Evolutionary conservation across 2,329 filamentous ascomycete species (phyloP).

Genomic region (Trichoderma polysporum): DNA sequence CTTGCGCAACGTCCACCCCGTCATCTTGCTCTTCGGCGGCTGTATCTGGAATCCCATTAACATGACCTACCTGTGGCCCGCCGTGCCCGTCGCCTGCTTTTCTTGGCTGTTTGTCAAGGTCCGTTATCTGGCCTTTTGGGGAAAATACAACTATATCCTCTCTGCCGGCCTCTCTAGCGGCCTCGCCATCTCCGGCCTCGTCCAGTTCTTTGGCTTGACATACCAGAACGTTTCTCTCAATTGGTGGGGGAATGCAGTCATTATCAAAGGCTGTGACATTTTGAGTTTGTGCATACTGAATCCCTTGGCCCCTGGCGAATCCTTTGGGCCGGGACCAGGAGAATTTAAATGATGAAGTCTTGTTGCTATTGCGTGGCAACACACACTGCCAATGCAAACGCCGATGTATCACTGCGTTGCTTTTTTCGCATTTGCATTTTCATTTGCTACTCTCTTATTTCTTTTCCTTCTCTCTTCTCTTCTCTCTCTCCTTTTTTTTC

Average conservation of each 20-base stretch:
- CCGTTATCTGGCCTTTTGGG: constrained; percentile 49
- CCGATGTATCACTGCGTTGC: too few species aligned
- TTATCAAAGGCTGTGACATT: constrained; percentile 41
- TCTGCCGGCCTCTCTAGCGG: constrained; percentile 44
- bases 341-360: not conserved
- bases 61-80: constrained; percentile 45
- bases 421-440: too few species aligned
- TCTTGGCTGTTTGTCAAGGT: constrained; percentile 49
- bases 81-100: constrained; percentile 47
- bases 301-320: constrained; percentile 26
- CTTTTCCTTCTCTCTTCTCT: too few species aligned
- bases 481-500: too few species aligned
- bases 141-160: constrained; percentile 44
- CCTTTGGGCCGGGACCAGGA: constrained; percentile 29
- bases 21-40: constrained; percentile 42
- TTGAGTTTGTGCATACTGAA: constrained; percentile 28
- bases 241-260: constrained; percentile 43
- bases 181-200: constrained; percentile 41
- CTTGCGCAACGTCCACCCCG: constrained; percentile 43
- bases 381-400: too few species aligned
- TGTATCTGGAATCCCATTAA: constrained; percentile 46
- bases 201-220: constrained; percentile 45
- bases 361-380: too few species aligned
- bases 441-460: too few species aligned
- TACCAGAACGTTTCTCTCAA: constrained; percentile 39